A percentile compares a stretch with the other conserved stretches of the same genome.
Evolutionary conservation across 1,284 basidiomycete species (phyloP).

Genomic region (Boletus holoroseus): DNA sequence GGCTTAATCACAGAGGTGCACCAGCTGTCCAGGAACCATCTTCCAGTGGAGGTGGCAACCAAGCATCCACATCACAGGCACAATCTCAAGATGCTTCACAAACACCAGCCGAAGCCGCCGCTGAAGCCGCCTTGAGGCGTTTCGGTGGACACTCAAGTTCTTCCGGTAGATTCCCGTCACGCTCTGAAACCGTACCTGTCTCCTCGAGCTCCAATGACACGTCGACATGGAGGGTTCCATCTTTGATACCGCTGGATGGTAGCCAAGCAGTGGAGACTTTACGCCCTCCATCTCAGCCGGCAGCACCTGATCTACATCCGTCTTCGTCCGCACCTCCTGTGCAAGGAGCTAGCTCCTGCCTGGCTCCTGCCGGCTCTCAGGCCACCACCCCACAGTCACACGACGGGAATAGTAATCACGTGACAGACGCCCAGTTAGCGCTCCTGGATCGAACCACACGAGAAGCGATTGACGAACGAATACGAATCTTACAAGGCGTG

Average conservation of each 20-base stretch:
- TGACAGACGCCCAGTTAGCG: conserved; percentile 57
- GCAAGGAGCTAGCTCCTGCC: background rate
- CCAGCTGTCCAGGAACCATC: conserved; percentile 7
- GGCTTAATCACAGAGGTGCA: conserved; percentile 20
- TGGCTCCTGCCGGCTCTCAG: background rate
- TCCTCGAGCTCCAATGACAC: conserved; percentile 12
- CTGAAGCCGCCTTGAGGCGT: conserved; percentile 41
- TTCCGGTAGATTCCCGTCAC: background rate
- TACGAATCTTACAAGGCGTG: conserved; percentile 70
- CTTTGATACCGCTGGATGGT: conserved; percentile 52
- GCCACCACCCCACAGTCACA: conserved; percentile 6
- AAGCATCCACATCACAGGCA: conserved; percentile 13
- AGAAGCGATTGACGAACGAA: conserved; percentile 77
- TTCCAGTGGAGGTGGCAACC: conserved; percentile 6
- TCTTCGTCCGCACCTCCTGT: background rate
- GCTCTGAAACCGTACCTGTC: conserved; percentile 6
- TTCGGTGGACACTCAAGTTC: conserved; percentile 16
- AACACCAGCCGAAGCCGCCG: conserved; percentile 42
- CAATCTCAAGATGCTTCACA: conserved; percentile 13
- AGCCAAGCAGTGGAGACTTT: conserved; percentile 3
- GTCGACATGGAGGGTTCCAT: conserved; percentile 36
- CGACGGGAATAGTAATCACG: conserved; percentile 29
- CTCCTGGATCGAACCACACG: conserved; percentile 61
- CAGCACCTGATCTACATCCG: background rate
- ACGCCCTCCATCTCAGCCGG: conserved; percentile 4